Base-by-base conservation (phyloP, 2,329 filamentous ascomycete genomes). In the Fusarium aywerte region DNA sequence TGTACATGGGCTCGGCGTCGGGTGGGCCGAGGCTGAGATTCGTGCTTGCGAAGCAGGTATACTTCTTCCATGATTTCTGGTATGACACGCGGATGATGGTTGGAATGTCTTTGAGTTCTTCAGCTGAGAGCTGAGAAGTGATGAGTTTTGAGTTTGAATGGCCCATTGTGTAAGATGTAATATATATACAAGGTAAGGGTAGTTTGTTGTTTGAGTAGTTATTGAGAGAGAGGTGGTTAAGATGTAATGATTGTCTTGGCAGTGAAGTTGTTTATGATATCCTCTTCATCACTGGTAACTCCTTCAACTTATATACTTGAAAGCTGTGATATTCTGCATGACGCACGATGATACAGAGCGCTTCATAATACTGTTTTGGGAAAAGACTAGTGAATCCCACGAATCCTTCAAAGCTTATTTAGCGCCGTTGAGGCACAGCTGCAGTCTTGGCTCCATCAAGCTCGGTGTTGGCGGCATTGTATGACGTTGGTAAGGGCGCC, bases 141-240 rank as follows among this genome's bases (percentile, higher is more conserved):
- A 32, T 27, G n/a, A 62, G 42, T 53, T 58, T 68, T 32, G 67
- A 70, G 38, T 62, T 31, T 58, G 60, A 65, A 56, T 55, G 54
- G 9, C 67, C 67, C 67, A 70, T 70, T 50, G 42, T 60, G 27
- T 43, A 27, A 43, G 35, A 32, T 38, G 57, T 55, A 31, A 27
- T 53, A 23, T n/a, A 23, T 12, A 4, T 11, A 13, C 3, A n/a
- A 27, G 10, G 33, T 23, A 31, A 6, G 31, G 21, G 5, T 42
- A 44, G 31, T 29, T 33, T 29, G 31, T 35, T 16, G 8, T 16
- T n/a, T 33, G 21, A 18, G 21, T 25, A 36, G 7, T 5, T 20
- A 18, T 15, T 31, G 20, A 10, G 25, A 11, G 10, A 23, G n/a
- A 20, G 7, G 27, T 39, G 10, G 5, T 15, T 35, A 5, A 27